Evolutionary conservation across 2,329 filamentous ascomycete genomes (phyloP), one percentile per base, ranked within the genome.

Genomic region (Xylaria sp.): DNA sequence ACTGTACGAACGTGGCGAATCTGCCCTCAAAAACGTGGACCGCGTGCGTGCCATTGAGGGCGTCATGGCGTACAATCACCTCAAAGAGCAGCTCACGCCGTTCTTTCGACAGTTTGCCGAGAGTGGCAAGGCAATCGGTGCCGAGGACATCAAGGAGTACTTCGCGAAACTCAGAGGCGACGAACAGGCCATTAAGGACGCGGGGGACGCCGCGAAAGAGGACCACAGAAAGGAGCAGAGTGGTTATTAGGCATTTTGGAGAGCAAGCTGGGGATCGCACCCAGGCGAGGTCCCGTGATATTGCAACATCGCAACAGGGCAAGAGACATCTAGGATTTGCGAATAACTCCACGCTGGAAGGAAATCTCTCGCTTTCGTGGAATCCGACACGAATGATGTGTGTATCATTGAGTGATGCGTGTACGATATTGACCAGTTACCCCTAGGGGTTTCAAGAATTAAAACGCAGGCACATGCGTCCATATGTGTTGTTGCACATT

Each of bases 21-120:
- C 91, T 44, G 93, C 92, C 0, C 81, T 99, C 22, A 91, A 87
- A 69, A 95, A 91, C 65, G 87, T 99, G 52, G 94, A 99, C 69
- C 89, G 94, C 2, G 93, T 97, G 7, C 83, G 88, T 13, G 94
- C 94, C 4, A 96, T 99, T 51, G 90, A 99, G 71, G 94, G 94
- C 16, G 93, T 96, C 42, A 97, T 97, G 92, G 93, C 92, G 0
- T 99, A 97, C 74, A 97, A 97, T 66, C 89, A 96, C 66, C 82
- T 99, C 56, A 94, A 95, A 69, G 92, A 97, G 68, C 92, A 93
- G 69, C 85, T 99, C n/a, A 96, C 93, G 78, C 87, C 88, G 0
- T 97, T 99, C 71, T 85, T 99, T 66, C 86, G 92, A 73, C 89
- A 95, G 40, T 99, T 96, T 70, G 94, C 94, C 0, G 91, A 97